Base-by-base conservation (phyloP, 139 green algal genomes). In the Chlorella sp. region DNA sequence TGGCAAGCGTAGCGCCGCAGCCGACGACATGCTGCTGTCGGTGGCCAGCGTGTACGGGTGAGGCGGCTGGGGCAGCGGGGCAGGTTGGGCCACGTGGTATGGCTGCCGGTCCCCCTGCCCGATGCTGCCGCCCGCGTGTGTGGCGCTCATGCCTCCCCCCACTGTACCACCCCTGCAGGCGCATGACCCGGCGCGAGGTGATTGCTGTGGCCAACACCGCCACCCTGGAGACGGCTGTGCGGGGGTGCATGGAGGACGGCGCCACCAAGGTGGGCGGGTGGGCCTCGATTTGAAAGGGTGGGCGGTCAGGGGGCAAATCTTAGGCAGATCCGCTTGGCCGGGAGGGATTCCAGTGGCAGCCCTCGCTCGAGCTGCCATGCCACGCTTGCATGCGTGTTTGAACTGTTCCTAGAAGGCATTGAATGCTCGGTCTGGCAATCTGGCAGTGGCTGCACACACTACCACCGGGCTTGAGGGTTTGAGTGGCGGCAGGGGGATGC, bases 201-300 rank as follows among this genome's bases (percentile, higher is more conserved):
- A 16, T 78, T 6, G 32, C 43, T 38, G 72, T 78, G 30, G 72
- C 72, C 30, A 78, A 34, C 72, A 48, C 72, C 32, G 72, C 72
- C 43, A 78, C 72, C 11, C 72, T 78, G 43, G 72, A 78, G 72
- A 14, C 22, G 28, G 72, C 72, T 32, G 72, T 78, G 72, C 72
- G 72, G 4, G 72, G 32, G 43, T 78, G 72, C 30, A 48, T 78
- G 72, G 44, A 40, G 11, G 72, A 41, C 2, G 72, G 72, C 1
- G 72, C 72, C 36, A 46, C 56, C 30, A 78, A 60, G 72, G 72
- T 78, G 41, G 24, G 43, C 9, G 22, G 40, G 72, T 32, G 54
- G 40, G 67, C 16, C 4, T 0, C 17, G 67, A 38, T 3, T 44
- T 46, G 34, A 26, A 46, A 14, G 1, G 67, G 16, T 46, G 16